Conservation (phyloP, 495 filamentous ascomycete species). For the Amphirosellinia nigrospora region DNA sequence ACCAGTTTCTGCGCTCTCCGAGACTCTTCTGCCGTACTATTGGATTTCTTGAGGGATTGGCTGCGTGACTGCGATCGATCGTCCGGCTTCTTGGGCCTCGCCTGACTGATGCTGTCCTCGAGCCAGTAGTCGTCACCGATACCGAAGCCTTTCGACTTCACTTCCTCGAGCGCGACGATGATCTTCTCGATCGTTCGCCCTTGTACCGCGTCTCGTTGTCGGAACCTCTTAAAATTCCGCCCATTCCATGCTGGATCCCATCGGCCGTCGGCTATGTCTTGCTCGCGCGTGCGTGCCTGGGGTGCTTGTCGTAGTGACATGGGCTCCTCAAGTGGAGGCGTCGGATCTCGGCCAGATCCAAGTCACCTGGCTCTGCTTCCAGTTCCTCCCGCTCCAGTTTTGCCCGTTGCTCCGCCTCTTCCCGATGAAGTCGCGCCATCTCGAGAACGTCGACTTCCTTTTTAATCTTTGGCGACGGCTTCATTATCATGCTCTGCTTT, state of each 20-base stretch:
- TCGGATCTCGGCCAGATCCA: conserved; percentile 74
- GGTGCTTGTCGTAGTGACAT: conserved; percentile 64
- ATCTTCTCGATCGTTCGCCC: conserved; percentile 59
- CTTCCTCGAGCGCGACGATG: conserved; percentile 81
- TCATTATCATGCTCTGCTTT: conserved; percentile 9
- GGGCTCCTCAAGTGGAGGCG: conserved; percentile 79
- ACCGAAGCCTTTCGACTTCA: conserved; percentile 77
- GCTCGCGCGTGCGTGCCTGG: conserved; percentile 43
- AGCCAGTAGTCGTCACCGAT: conserved; percentile 87
- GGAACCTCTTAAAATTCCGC: conserved; percentile 93
- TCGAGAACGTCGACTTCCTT: conserved; percentile 71
- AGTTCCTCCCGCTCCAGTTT: conserved; percentile 65
- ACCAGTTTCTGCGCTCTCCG: conserved; percentile 19
- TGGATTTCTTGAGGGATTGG: conserved; percentile 29
- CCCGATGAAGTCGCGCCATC: conserved; percentile 68
- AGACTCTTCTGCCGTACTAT: conserved; percentile 12
- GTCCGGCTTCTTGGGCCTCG: conserved; percentile 34
- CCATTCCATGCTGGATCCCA: conserved; percentile 97
- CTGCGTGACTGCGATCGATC: conserved; percentile 35
- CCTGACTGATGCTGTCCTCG: conserved; percentile 47
- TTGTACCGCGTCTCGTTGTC: conserved; percentile 61
- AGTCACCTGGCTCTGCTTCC: conserved; percentile 55
- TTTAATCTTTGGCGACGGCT: conserved; percentile 47
- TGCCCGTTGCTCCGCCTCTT: conserved; percentile 70
- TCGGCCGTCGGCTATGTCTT: conserved; percentile 59